phyloP scores from a whole-genome alignment of 2,329 filamentous ascomycete species.

The Bipolaris victoriae region DNA sequence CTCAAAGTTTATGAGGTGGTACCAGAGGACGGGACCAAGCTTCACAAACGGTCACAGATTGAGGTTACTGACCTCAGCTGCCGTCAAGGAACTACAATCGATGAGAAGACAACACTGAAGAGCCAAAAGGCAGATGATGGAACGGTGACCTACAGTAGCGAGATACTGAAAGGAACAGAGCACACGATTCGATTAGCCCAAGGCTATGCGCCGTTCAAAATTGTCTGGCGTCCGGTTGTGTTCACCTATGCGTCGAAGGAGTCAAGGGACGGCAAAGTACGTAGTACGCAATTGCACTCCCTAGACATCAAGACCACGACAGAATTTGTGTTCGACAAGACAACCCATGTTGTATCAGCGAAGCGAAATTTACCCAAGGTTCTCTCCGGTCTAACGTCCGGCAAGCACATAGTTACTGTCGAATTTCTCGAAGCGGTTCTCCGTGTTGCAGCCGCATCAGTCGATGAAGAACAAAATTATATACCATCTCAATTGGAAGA shows the following conservation, averaged over 20 bases:
- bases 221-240: conserved; percentile 81
- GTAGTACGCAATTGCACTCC: conserved; percentile 72
- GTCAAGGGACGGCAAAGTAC: conserved; percentile 57
- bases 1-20: conserved; percentile 72
- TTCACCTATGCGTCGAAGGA: conserved; percentile 79
- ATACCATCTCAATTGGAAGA: conserved; percentile 69
- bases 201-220: conserved; percentile 68
- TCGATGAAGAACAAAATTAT: conserved; percentile 52
- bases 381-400: conserved; percentile 84
- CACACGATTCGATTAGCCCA: conserved; percentile 75
- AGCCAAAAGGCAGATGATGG: conserved; percentile 58
- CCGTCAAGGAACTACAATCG: conserved; percentile 80
- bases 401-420: conserved; percentile 74
- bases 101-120: conserved; percentile 70
- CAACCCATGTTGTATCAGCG: conserved; percentile 86
- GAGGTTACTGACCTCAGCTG: conserved; percentile 78
- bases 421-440: conserved; percentile 76
- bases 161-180: conserved; percentile 43
- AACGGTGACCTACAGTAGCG: conserved; percentile 32
- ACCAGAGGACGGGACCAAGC: conserved; percentile 68
- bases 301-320: conserved; percentile 86
- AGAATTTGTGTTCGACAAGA: conserved; percentile 72
- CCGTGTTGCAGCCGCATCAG: conserved; percentile 58
- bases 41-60: conserved; percentile 70
- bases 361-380: conserved; percentile 91